Percentiles rank a stretch among this genome's conserved stretches.
Evolutionary conservation across 2,329 filamentous ascomycete species (phyloP).

Genomic region (Ceratocystis huliohia): DNA sequence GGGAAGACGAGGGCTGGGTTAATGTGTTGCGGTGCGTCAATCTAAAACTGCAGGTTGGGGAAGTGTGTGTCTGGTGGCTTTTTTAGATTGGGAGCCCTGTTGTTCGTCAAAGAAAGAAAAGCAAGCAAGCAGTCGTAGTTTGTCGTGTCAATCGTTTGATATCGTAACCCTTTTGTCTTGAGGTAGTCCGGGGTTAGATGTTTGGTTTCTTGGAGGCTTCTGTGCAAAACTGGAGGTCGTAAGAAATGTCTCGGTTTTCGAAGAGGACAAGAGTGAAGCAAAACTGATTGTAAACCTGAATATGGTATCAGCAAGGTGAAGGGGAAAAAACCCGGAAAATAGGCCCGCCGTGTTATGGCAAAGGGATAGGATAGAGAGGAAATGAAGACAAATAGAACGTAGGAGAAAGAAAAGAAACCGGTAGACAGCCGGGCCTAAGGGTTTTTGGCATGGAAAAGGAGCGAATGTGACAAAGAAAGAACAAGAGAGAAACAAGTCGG

Average conservation of each 20-base stretch:
- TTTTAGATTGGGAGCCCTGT: conserved; percentile 5
- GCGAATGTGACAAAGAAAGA: not conserved
- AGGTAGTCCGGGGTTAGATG: not conserved
- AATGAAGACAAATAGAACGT: not conserved
- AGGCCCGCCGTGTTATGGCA: not conserved
- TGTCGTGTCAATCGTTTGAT: conserved; percentile 10
- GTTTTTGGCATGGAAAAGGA: conserved; percentile 7
- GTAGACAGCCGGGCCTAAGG: conserved; percentile 1
- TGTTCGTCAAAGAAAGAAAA: conserved; percentile 8
- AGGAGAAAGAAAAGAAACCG: not conserved
- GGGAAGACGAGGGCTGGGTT: conserved; percentile 1
- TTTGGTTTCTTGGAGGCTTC: not conserved
- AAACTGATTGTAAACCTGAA: not conserved
- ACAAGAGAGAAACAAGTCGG: not conserved
- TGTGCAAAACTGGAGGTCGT: not conserved
- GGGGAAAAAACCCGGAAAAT: not conserved
- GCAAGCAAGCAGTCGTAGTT: not conserved
- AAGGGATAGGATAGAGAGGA: not conserved
- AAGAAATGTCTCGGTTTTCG: conserved; percentile 7
- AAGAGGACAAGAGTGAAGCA: conserved; percentile 8
- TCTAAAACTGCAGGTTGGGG: conserved; percentile 9
- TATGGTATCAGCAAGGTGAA: conserved; percentile 4
- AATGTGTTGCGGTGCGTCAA: conserved; percentile 1
- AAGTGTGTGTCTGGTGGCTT: conserved; percentile 6
- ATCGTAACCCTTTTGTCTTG: conserved; percentile 1